Evolutionary conservation across 495 filamentous ascomycete genomes (phyloP).

Genomic region (Lasiosphaeria hispida): DNA sequence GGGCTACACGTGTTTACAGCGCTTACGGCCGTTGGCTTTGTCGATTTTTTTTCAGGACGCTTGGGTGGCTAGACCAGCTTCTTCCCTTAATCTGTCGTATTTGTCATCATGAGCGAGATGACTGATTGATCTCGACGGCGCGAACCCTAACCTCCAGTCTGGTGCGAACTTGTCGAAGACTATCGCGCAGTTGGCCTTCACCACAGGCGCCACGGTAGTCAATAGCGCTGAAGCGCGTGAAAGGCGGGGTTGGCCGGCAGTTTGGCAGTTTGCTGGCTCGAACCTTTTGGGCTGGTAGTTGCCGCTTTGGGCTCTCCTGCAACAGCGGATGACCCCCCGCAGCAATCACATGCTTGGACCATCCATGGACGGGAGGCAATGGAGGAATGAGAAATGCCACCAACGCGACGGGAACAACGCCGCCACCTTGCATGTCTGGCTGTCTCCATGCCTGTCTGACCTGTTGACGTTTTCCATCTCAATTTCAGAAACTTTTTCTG

Average conservation of each 20-base stretch:
- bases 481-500: background rate
- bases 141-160: background rate
- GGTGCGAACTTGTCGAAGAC: no score
- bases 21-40: no score
- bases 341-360: constrained; percentile 2
- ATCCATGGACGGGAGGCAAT: background rate
- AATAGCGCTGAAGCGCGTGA: background rate
- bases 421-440: background rate
- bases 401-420: constrained; percentile 1
- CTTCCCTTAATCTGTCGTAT: background rate
- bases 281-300: background rate
- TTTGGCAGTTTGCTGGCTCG: constrained; percentile 8
- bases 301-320: background rate
- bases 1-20: no score
- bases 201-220: no score
- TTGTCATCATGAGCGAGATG: constrained; percentile 7
- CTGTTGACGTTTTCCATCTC: constrained; percentile 1
- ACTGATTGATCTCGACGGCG: background rate
- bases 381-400: background rate
- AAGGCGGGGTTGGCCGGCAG: constrained; percentile 7
- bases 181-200: no score
- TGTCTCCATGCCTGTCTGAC: no score
- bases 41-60: background rate
- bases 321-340: constrained; percentile 5
- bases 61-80: background rate